Percentiles rank a stretch among this genome's conserved stretches.
Evolutionary conservation across 192 early-diverging fungal genomes (phyloP).

Genomic region (Funneliformis mosseae): DNA sequence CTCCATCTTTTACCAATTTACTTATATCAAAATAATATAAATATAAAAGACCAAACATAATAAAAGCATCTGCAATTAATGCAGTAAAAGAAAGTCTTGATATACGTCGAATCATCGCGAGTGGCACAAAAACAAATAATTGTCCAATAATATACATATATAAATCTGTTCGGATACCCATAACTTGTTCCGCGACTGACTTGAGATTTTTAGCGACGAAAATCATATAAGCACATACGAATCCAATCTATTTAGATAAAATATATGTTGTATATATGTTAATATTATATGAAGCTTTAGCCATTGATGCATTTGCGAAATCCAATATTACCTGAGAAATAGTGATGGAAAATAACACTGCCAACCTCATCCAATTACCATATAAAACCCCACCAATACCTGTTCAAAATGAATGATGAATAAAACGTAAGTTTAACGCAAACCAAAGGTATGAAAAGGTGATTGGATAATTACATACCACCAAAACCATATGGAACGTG

Average conservation of each 20-base stretch:
- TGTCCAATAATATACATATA: constrained; percentile 52
- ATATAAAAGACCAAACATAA: constrained; percentile 84
- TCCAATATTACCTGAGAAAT: constrained; percentile 66
- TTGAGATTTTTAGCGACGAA: constrained; percentile 63
- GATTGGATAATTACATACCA: constrained; percentile 46
- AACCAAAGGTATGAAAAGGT: neutral
- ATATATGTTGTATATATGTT: neutral
- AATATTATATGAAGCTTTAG: neutral
- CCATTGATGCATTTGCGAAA: too few relatives aligned
- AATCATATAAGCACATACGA: constrained; percentile 67
- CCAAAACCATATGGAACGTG: constrained; percentile 74
- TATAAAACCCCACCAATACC: constrained; percentile 63
- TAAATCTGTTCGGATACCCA: constrained; percentile 25
- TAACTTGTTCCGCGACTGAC: constrained; percentile 41
- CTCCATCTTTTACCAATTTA: constrained; percentile 63
- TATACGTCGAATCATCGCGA: constrained; percentile 81
- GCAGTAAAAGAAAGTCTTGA: constrained; percentile 85
- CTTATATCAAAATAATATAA: constrained; percentile 82
- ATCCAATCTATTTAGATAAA: constrained; percentile 48
- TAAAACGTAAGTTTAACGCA: neutral
- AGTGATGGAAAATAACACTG: constrained; percentile 71
- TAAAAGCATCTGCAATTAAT: constrained; percentile 91
- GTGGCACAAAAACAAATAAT: constrained; percentile 52
- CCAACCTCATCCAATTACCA: constrained; percentile 64
- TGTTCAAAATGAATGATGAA: neutral